Base-by-base conservation (phyloP, 2,329 filamentous ascomycete genomes). In the Raffaelea ambrosiae region DNA sequence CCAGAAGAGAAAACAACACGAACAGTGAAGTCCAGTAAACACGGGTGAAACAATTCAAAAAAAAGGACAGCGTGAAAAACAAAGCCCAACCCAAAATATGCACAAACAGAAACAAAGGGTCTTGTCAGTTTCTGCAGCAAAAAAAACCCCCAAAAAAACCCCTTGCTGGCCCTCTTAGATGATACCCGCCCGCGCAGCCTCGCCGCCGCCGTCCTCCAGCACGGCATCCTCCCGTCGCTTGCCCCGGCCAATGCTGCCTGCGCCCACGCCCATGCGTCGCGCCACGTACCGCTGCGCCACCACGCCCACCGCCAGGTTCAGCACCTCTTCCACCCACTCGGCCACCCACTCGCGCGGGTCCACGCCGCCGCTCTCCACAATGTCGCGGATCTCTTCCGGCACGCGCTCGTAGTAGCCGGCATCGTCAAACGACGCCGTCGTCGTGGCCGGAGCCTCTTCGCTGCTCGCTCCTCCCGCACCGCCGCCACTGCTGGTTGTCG, bases 281-380 rank as follows among this genome's bases (percentile, higher is more conserved):
- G 93, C 91, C 19, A 98, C 93, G 62, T 98, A 98, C 54, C 90
- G 76, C 74, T 98, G 93, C 3, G 93, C 93, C 3, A 97, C 84
- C 8, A 95, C 72, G 18, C 93, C 91, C 1, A 94, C 79, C 3
- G 82, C 79, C 43, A 97, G 70, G 38, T 74, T 81, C 29, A 98
- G 73, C 0, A 83, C 71, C 68, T 97, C 91, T 68, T 97, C 91
- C 42, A 98, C 77, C 93, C 93, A 98, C 66, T 97, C 93, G 3
- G 90, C 86, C 35, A 95, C 87, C 93, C 93, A 98, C 65, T 98
- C 93, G 49, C 93, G 77, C 0, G 93, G 93, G 61, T 98, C 93
- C 2, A 97, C 88, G 42, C 78, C 80, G 9, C 80, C 81, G 40
- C 69, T 68, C 58, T 81, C 79, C 38, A 98, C 80, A 53, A 97